A percentile compares a stretch with the other conserved stretches of the same genome.
Evolutionary conservation across 352 stramenopile species (phyloP).

Genomic region (Globisporangium heterothallicum): DNA sequence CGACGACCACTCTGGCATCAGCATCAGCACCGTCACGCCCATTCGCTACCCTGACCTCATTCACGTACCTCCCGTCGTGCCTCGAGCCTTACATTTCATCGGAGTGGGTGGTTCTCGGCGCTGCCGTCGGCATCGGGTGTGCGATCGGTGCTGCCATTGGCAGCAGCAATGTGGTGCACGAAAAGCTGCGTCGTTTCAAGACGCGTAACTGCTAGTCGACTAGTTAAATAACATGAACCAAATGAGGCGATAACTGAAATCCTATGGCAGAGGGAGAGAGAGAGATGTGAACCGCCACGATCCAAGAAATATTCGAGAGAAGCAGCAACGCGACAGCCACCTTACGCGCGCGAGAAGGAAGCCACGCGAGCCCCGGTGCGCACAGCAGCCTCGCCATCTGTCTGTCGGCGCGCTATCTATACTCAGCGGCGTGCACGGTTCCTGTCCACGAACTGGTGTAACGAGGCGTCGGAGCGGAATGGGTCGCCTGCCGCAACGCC

Average conservation of each 20-base stretch:
- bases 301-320: no score
- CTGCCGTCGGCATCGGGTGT: slow-evolving; percentile 25
- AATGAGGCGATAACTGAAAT: neutral
- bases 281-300: neutral
- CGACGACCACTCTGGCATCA: neutral
- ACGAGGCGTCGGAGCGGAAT: no score
- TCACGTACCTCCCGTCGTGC: neutral
- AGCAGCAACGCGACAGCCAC: no score
- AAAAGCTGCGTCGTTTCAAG: slow-evolving; percentile 7
- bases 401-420: no score
- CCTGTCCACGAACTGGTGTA: no score
- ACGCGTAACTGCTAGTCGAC: neutral
- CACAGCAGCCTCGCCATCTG: no score
- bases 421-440: no score
- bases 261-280: no score
- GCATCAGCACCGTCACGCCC: neutral
- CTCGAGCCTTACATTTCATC: slow-evolving; percentile 4
- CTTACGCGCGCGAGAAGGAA: no score
- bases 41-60: neutral
- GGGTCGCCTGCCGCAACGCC: neutral
- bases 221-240: neutral
- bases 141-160: slow-evolving; percentile 23
- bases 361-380: no score
- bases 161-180: slow-evolving; percentile 2
- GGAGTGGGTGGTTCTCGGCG: slow-evolving; percentile 25